Evolutionary conservation across 1,284 basidiomycete species (phyloP).

Genomic region (Ceratobasidium sp.): DNA sequence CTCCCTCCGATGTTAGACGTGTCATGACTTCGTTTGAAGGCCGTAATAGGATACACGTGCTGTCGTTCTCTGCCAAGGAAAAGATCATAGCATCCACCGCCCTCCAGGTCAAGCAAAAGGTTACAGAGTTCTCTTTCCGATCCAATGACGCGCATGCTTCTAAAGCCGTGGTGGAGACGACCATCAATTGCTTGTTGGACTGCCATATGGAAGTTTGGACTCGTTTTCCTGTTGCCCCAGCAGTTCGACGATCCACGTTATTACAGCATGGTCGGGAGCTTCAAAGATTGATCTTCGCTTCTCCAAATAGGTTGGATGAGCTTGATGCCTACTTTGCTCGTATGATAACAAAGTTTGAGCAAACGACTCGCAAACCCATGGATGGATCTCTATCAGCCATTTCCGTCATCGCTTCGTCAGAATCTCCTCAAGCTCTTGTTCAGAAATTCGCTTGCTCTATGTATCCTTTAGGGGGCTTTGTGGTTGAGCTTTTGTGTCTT

Average conservation of each 20-base stretch:
- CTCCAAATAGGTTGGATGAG: constrained; percentile 51
- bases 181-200: constrained; percentile 65
- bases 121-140: constrained; percentile 64
- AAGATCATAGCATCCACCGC: constrained; percentile 56
- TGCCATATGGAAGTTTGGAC: constrained; percentile 71
- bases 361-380: constrained; percentile 62
- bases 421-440: neutral
- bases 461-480: constrained; percentile 31
- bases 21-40: constrained; percentile 60
- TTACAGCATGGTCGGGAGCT: constrained; percentile 52
- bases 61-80: constrained; percentile 55
- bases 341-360: constrained; percentile 62
- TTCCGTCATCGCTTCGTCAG: constrained; percentile 49
- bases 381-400: constrained; percentile 58
- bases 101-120: constrained; percentile 64
- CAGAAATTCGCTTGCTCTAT: neutral
- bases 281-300: constrained; percentile 59
- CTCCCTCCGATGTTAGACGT: constrained; percentile 48
- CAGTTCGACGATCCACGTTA: constrained; percentile 59
- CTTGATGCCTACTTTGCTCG: constrained; percentile 60
- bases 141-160: too few relatives aligned
- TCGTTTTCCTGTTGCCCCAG: constrained; percentile 68
- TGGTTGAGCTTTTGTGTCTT: constrained; percentile 42
- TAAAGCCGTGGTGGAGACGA: too few relatives aligned
- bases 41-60: constrained; percentile 58